These are phyloP conservation scores for Rhododendron ovatum DNA, from an alignment of 148 eudicot genomes.

Conservation along the genomic window DNA sequence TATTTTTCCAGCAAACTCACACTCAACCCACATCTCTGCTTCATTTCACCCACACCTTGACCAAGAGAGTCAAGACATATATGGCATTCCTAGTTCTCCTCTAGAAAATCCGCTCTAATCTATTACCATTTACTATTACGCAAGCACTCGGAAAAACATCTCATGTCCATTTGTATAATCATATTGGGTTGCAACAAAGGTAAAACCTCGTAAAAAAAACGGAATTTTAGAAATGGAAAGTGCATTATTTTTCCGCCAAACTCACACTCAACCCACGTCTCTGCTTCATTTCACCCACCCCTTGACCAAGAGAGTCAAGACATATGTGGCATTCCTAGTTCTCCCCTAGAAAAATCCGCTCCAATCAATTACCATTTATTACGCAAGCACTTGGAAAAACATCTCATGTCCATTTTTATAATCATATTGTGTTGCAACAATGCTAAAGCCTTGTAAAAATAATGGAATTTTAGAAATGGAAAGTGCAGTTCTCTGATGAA, in stretches of 20 bases:
- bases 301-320: not conserved
- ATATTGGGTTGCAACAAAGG: not conserved
- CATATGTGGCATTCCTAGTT: not conserved
- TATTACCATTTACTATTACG: not conserved
- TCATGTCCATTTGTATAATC: not conserved
- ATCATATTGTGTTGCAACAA: not conserved
- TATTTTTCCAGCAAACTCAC: not conserved
- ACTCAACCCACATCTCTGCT: not conserved
- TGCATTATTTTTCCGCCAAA: not conserved
- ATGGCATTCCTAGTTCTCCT: not conserved
- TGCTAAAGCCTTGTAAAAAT: constrained; percentile 2
- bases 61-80: not conserved
- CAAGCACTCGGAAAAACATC: not conserved
- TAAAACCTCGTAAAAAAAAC: not conserved
- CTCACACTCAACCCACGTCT: not conserved
- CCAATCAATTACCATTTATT: not conserved
- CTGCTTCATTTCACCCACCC: not conserved
- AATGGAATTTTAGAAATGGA: not conserved
- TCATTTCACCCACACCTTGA: not conserved
- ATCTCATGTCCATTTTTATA: not conserved
- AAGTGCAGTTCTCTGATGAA: not conserved
- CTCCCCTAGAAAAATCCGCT: not conserved
- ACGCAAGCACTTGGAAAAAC: not conserved
- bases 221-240: not conserved
- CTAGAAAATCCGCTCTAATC: not conserved